Evolutionary conservation across 768 basidiomycete species (phyloP).

Genomic region (Mycena rebaudengoi): DNA sequence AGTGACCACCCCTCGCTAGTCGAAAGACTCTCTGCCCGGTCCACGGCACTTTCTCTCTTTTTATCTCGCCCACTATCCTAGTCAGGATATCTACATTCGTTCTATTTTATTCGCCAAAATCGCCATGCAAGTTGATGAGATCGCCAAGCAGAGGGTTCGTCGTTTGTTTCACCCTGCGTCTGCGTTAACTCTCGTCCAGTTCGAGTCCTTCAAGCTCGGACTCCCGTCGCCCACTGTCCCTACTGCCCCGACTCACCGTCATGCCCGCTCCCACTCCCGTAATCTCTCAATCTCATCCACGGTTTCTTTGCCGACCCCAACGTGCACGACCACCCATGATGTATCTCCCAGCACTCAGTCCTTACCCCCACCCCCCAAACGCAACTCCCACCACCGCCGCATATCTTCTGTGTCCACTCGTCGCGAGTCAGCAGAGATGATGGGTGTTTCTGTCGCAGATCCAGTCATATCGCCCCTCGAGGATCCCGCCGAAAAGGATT

Average conservation of each 20-base stretch:
- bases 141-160: slow-evolving; percentile 26
- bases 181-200: slow-evolving; percentile 46
- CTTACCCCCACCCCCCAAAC: slow-evolving; percentile 56
- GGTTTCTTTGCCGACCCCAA: slow-evolving; percentile 47
- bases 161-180: neutral
- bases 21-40: slow-evolving; percentile 17
- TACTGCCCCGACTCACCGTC: slow-evolving; percentile 53
- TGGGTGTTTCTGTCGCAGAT: slow-evolving; percentile 81
- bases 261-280: slow-evolving; percentile 77
- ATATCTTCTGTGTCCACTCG: slow-evolving; percentile 91
- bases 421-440: slow-evolving; percentile 89
- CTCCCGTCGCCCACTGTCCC: slow-evolving; percentile 48
- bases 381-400: slow-evolving; percentile 84
- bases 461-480: slow-evolving; percentile 68
- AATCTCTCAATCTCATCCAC: slow-evolving; percentile 65
- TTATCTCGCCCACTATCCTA: slow-evolving; percentile 42
- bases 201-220: slow-evolving; percentile 81
- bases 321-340: slow-evolving; percentile 48
- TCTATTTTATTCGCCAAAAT: slow-evolving; percentile 36
- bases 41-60: slow-evolving; percentile 48
- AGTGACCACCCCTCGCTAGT: slow-evolving; percentile 8
- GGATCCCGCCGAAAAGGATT: slow-evolving; percentile 78
- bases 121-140: slow-evolving; percentile 44
- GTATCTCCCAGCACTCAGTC: slow-evolving; percentile 38
- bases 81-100: slow-evolving; percentile 44